Base-by-base conservation (phyloP, 2,329 filamentous ascomycete genomes). In the Penicillium sp. region DNA sequence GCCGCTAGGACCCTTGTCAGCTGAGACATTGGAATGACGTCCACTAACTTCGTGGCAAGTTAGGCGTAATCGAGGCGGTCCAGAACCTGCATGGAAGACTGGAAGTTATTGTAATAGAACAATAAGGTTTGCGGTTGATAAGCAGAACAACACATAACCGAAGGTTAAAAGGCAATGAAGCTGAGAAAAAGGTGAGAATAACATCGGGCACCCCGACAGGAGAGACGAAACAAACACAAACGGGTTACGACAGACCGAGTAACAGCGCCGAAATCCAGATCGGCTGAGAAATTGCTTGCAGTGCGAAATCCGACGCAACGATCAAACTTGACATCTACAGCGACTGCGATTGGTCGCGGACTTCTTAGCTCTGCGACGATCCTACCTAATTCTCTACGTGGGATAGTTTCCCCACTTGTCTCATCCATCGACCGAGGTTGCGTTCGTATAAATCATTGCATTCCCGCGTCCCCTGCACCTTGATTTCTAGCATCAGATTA, bases 251-350 rank as follows among this genome's bases (percentile, higher is more conserved):
- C 47, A 33, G 19, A 49, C 35, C 29, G 22, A 46, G 29, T 40
- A 40, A 46, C 8, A 35, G 30, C 22, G 33, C 41, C 41, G 41
- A 50, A 30, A 50, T 46, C 19, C 34, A 42, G 22, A 40, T 45
- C 41, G 35, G 35, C 19, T 16, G 2, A 35, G 41, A 9, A 27
- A 7, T 34, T 34, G 29, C 3, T 18, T 35, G 2, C 2, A 40
- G 29, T 28, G 41, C 8, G 41, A 39, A 34, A 12, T 14, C 41
- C 35, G 41, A 38, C 22, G 12, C 2, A 4, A 9, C 30, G 19
- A 45, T 46, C 41, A 5, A 12, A 16, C 18, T 25, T 46, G 35
- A 49, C 47, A 30, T 49, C 41, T n/a, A 19, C 16, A 11, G 9
- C 4, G 3, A 5, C 10, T 34, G 19, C 11, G 9, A 50, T 46